Evolutionary conservation across 2,329 filamentous ascomycete genomes (phyloP).

Genomic region (Apiospora saccharicola): DNA sequence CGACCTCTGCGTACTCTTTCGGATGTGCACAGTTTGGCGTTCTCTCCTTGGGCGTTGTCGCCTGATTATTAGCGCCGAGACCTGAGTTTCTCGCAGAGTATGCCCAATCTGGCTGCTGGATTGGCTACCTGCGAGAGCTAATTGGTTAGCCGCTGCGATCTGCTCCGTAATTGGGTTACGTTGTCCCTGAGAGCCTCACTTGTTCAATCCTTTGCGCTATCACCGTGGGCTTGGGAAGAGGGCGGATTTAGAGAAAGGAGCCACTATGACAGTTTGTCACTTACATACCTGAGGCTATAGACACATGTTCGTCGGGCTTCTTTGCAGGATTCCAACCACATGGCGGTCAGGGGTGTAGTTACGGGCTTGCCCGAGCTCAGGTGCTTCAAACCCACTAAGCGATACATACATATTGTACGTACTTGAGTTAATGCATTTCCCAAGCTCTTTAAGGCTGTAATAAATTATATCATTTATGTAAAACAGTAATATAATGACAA

Average conservation of each 20-base stretch:
- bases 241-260: neutral
- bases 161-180: neutral
- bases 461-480: no score
- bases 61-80: neutral
- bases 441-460: no score
- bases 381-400: neutral
- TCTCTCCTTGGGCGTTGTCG: neutral
- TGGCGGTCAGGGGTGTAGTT: constrained; percentile 7
- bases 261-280: constrained; percentile 1
- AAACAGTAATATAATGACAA: neutral
- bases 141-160: constrained; percentile 2
- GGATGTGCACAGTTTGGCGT: neutral
- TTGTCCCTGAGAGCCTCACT: constrained; percentile 6
- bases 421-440: no score
- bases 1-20: neutral
- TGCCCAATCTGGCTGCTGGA: constrained; percentile 3
- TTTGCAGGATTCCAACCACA: constrained; percentile 13
- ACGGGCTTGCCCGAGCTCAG: constrained; percentile 4
- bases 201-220: neutral
- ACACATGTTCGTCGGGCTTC: neutral
- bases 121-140: neutral
- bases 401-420: no score
- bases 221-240: neutral
- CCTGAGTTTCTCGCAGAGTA: neutral
- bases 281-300: neutral